These are phyloP conservation scores for Dendryphion nanum DNA, from an alignment of 2,329 filamentous ascomycete species.

Conservation along the genomic window DNA sequence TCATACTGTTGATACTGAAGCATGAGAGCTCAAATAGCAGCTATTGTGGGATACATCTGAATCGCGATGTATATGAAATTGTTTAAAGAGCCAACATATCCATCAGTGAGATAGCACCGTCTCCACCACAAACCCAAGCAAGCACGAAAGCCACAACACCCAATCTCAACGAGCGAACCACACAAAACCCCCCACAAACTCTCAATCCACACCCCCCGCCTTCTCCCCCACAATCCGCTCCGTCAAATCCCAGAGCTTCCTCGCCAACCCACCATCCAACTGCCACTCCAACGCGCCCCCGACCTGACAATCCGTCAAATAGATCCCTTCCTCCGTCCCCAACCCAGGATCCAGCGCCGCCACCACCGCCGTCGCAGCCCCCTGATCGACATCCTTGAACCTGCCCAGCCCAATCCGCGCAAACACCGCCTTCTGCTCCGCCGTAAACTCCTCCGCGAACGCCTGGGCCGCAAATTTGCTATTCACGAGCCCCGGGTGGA, in stretches of 20 bases:
- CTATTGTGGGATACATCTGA: too few relatives aligned
- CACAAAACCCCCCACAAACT: too few relatives aligned
- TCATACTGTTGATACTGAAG: too few relatives aligned
- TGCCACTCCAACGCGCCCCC: not conserved
- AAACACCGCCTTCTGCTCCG: not conserved
- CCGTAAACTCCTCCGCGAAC: not conserved
- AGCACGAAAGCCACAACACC: too few relatives aligned
- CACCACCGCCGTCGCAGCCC: slow-evolving; percentile 11
- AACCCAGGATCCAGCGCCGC: slow-evolving; percentile 15
- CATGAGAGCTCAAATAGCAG: too few relatives aligned
- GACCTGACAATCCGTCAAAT: slow-evolving; percentile 11
- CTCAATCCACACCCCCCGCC: too few relatives aligned
- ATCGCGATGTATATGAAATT: too few relatives aligned
- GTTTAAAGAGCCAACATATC: too few relatives aligned
- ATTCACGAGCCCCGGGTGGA: slow-evolving; percentile 11
- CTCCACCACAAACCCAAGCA: too few relatives aligned
- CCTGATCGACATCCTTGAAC: slow-evolving; percentile 14
- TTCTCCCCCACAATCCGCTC: slow-evolving; percentile 7
- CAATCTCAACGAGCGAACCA: too few relatives aligned
- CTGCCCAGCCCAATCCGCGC: too few relatives aligned
- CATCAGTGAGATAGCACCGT: too few relatives aligned
- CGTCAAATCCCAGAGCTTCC: slow-evolving; percentile 19
- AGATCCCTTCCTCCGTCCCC: slow-evolving; percentile 1
- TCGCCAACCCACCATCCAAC: slow-evolving; percentile 8
- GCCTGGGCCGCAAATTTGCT: slow-evolving; percentile 1